These are phyloP conservation scores for Penicillium manginii DNA, from an alignment of 495 filamentous ascomycete species.

Conservation along the genomic window DNA sequence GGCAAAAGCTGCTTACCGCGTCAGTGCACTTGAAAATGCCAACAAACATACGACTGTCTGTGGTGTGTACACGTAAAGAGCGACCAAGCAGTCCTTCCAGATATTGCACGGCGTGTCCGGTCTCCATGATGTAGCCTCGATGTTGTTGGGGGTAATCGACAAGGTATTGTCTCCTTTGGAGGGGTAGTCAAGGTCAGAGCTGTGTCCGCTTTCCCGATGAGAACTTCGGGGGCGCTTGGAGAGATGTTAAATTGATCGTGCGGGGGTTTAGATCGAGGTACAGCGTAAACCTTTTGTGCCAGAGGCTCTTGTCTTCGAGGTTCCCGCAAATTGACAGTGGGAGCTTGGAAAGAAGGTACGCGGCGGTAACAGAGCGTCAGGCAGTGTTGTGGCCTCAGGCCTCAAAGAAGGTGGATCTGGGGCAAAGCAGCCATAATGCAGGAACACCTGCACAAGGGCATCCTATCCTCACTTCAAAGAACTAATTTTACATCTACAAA, in stretches of 20 bases:
- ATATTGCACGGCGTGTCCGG: constrained; percentile 45
- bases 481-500: background rate
- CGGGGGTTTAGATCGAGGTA: no score
- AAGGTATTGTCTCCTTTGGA: background rate
- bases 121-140: constrained; percentile 38
- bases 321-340: background rate
- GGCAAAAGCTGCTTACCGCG: constrained; percentile 58
- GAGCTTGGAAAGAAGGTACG: background rate
- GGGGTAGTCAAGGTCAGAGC: background rate
- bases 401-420: background rate
- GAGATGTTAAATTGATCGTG: background rate
- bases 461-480: no score
- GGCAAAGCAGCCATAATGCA: background rate
- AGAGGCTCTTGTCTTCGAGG: background rate
- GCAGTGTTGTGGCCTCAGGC: background rate
- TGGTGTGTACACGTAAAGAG: constrained; percentile 74
- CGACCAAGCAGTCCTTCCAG: constrained; percentile 53
- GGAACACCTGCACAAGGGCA: background rate
- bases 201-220: background rate
- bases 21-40: constrained; percentile 95
- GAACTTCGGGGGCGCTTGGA: background rate
- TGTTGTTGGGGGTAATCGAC: background rate
- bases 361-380: background rate
- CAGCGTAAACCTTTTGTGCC: background rate
- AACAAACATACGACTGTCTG: constrained; percentile 85